A percentile compares a stretch with the other conserved stretches of the same genome.
phyloP scores from a whole-genome alignment of 208 protist genomes.

The Angomonas deanei region DNA sequence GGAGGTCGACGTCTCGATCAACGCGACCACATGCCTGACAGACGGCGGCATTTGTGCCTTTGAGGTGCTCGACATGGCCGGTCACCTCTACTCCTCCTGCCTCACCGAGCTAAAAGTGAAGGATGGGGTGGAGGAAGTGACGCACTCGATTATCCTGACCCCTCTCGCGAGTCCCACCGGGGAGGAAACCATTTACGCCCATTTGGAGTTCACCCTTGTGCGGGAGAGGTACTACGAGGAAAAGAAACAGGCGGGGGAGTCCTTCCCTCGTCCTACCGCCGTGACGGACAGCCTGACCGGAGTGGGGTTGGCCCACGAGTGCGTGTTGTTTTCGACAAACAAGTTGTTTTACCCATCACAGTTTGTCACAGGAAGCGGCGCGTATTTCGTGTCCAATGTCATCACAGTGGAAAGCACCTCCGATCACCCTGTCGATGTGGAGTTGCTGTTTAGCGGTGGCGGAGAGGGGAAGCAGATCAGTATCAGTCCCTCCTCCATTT shows the following conservation, averaged over 20 bases:
- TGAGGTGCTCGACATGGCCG: slow-evolving; percentile 11
- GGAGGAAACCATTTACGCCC: slow-evolving; percentile 49
- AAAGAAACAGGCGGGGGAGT: slow-evolving; percentile 31
- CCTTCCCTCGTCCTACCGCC: not conserved
- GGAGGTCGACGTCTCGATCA: slow-evolving; percentile 50
- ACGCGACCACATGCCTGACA: slow-evolving; percentile 15
- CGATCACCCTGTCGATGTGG: slow-evolving; percentile 24
- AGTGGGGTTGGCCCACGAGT: slow-evolving; percentile 22
- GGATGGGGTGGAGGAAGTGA: not conserved
- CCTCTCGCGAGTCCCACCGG: not conserved
- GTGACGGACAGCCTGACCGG: slow-evolving; percentile 21
- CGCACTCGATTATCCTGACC: not conserved
- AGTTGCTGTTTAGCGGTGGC: slow-evolving; percentile 27
- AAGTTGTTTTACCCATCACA: slow-evolving; percentile 46
- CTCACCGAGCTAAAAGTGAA: slow-evolving; percentile 6
- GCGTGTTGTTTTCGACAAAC: slow-evolving; percentile 44
- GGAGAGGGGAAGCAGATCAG: slow-evolving; percentile 5
- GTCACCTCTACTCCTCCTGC: slow-evolving; percentile 8
- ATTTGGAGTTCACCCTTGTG: slow-evolving; percentile 58
- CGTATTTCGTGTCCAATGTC: slow-evolving; percentile 66
- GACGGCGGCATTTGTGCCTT: slow-evolving; percentile 3
- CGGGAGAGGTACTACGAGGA: not conserved
- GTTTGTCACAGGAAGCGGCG: slow-evolving; percentile 35
- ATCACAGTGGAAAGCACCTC: slow-evolving; percentile 45
- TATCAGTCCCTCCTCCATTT: slow-evolving; percentile 3